phyloP scores from a whole-genome alignment of 2,329 filamentous ascomycete species.

The Hymenotorrendiella dingleyae region DNA sequence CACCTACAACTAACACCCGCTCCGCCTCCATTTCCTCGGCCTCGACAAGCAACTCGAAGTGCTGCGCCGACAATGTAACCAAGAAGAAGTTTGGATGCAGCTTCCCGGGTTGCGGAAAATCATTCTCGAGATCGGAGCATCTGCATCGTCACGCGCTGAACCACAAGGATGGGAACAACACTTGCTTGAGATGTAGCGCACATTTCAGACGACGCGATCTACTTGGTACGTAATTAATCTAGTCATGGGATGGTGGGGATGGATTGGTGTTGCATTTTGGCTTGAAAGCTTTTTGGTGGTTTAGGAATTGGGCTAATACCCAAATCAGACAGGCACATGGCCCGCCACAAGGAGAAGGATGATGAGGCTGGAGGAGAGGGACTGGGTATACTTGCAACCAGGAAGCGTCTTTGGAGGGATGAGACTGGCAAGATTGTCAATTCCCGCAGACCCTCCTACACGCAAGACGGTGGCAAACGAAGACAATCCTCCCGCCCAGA shows the following conservation, averaged over 20 bases:
- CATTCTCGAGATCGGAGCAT: slow-evolving; percentile 46
- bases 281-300: background rate
- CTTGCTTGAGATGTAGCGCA: slow-evolving; percentile 47
- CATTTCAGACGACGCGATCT: slow-evolving; percentile 51
- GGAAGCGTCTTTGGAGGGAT: slow-evolving; percentile 45
- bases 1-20: slow-evolving; percentile 20
- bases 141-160: slow-evolving; percentile 46
- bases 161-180: slow-evolving; percentile 42
- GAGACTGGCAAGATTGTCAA: slow-evolving; percentile 41
- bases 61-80: slow-evolving; percentile 10
- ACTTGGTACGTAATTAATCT: slow-evolving; percentile 37
- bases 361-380: slow-evolving; percentile 43
- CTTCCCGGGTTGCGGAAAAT: slow-evolving; percentile 37
- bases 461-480: slow-evolving; percentile 23
- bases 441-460: slow-evolving; percentile 31
- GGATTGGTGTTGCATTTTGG: background rate
- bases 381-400: slow-evolving; percentile 39
- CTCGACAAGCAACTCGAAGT: slow-evolving; percentile 21
- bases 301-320: background rate
- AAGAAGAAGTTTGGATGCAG: slow-evolving; percentile 36
- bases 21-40: slow-evolving; percentile 25
- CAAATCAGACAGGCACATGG: slow-evolving; percentile 47
- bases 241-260: no score
- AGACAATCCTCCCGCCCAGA: slow-evolving; percentile 17
- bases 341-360: slow-evolving; percentile 41